A percentile compares a stretch with the other conserved stretches of the same genome.
phyloP scores from a whole-genome alignment of 2,329 filamentous ascomycete species.

The Davidsoniella neocaledoniae region DNA sequence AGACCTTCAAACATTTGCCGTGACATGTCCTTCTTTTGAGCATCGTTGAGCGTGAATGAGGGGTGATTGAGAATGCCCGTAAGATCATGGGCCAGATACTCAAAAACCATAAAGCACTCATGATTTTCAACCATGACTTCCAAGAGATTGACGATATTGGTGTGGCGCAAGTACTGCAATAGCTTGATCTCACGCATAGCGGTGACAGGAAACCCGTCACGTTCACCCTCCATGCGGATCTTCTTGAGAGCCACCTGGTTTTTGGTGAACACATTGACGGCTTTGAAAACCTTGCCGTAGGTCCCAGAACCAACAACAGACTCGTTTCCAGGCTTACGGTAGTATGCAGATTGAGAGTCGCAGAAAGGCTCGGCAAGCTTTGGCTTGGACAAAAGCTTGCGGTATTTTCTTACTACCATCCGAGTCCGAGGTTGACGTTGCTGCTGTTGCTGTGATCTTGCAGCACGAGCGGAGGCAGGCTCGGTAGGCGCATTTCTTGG shows the following conservation, averaged over 20 bases:
- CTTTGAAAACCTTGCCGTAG: constrained; percentile 91
- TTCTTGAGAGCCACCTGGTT: constrained; percentile 72
- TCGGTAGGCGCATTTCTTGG: constrained; percentile 35
- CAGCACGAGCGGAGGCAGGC: constrained; percentile 31
- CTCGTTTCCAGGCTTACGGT: constrained; percentile 89
- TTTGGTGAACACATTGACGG: constrained; percentile 80
- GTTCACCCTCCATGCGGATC: constrained; percentile 85
- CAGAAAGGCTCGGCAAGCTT: constrained; percentile 55
- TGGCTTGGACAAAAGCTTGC: constrained; percentile 54
- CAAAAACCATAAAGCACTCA: constrained; percentile 99
- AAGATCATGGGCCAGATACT: constrained; percentile 90
- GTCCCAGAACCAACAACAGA: constrained; percentile 92
- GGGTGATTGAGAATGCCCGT: constrained; percentile 93
- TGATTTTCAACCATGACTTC: constrained; percentile 98
- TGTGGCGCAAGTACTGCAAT: constrained; percentile 68
- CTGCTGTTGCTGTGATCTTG: constrained; percentile 13
- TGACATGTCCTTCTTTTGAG: constrained; percentile 84
- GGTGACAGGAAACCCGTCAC: constrained; percentile 80
- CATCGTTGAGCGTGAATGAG: constrained; percentile 64
- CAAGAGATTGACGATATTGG: constrained; percentile 65
- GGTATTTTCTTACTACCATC: constrained; percentile 50
- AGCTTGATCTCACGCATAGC: constrained; percentile 84
- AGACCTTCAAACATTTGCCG: constrained; percentile 87
- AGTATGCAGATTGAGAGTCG: constrained; percentile 78
- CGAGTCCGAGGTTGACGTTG: constrained; percentile 36